Evolutionary conservation across 192 early-diverging fungal genomes (phyloP), one percentile per base, ranked within the genome.

Genomic region (Podila epicladia): DNA sequence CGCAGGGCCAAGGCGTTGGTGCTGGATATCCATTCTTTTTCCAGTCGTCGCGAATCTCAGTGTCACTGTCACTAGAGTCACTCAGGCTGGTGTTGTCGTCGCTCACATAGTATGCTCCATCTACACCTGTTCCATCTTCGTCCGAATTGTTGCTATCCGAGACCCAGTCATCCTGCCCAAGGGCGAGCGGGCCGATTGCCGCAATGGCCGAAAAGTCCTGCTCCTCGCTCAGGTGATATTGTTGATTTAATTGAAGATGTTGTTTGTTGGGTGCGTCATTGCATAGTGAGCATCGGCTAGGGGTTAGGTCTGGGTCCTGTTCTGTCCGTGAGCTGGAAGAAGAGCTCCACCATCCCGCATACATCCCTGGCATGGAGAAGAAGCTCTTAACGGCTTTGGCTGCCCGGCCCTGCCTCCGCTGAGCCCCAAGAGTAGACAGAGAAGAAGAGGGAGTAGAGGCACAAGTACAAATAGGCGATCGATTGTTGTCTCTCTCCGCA

Each of bases 81-180:
- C 41, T 45, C 41, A 15, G 13, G 15, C 41, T 45, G 41, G 41
- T 17, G 15, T 45, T 45, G 15, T 45, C 41, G 41, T 45, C 41
- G 15, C 41, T 45, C 41, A 45, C 13, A 45, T 45, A 17, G 41
- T 45, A 45, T 15, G 41, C 11, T 15, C 13, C 41, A 45, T 45
- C 41, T 45, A 45, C 15, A 17, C 41, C 8, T 45, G 13, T 15
- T 15, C 41, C 15, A 45, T 45, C 41, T 45, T 45, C n/a, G 65
- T 74, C 19, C 13, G 66, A 26, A 59, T 26, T 19, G 48, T 57
- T 33, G 73, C 65, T 31, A 9, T 62, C 24, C 41, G 32, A 59
- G 9, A 32, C 49, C 53, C 53, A 22, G 20, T 26, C 11, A 55
- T 55, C 22, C 20, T 17, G n/a, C 5, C 9, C 1, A 9, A 55